A percentile compares a stretch with the other conserved stretches of the same genome.
These are phyloP conservation scores for Euclidium syriacum DNA, from an alignment of 345 rosid genomes.

Conservation along the genomic window DNA sequence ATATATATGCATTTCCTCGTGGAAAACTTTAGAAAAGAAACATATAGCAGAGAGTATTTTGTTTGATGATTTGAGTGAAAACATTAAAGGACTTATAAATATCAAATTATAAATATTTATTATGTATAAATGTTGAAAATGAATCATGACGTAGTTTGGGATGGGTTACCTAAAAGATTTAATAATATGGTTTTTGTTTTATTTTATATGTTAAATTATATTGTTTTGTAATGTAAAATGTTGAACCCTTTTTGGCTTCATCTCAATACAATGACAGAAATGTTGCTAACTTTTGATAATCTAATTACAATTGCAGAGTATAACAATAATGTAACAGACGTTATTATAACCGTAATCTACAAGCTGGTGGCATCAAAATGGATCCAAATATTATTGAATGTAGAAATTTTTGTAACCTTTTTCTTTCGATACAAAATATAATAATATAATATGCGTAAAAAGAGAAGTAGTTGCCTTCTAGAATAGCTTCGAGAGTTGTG, in stretches of 20 bases:
- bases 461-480: conserved; percentile 24
- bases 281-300: background rate
- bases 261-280: background rate
- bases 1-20: background rate
- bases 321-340: background rate
- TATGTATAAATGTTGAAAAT: background rate
- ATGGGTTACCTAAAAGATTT: too few relatives aligned
- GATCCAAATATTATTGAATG: background rate
- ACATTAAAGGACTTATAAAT: background rate
- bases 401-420: background rate
- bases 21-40: background rate
- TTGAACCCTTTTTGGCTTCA: background rate
- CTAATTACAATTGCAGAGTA: background rate
- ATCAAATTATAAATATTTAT: background rate
- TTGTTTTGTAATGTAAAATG: background rate
- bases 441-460: background rate
- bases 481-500: conserved; percentile 9
- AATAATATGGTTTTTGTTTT: too few relatives aligned
- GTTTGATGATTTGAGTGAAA: background rate
- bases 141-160: background rate
- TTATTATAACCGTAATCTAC: background rate
- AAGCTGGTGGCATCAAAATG: background rate
- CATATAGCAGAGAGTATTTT: background rate
- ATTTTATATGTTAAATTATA: background rate
- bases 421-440: background rate